Evolutionary conservation across 306 rosid species (phyloP).

Genomic region (Senna siamea): DNA sequence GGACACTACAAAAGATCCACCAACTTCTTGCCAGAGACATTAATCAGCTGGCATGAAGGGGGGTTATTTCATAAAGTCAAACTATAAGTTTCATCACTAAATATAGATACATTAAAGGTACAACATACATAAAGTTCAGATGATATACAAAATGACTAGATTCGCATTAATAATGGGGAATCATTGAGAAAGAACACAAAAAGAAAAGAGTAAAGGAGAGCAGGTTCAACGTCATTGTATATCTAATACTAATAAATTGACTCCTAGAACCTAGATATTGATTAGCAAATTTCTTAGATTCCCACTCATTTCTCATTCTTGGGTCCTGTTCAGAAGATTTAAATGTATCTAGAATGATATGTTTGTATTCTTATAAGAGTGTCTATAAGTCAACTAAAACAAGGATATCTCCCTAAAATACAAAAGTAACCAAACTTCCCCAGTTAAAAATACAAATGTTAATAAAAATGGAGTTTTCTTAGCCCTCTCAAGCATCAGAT

Average conservation of each 20-base stretch:
- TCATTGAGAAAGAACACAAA: not conserved
- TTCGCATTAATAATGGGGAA: not conserved
- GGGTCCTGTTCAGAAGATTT: not conserved
- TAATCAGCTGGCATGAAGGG: not conserved
- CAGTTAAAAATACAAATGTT: constrained; percentile 17
- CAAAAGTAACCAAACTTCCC: not conserved
- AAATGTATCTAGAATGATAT: not conserved
- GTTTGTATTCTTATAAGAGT: not conserved
- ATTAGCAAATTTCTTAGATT: not conserved
- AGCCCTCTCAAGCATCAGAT: constrained; percentile 23
- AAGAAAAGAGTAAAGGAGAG: not conserved
- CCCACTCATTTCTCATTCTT: not conserved
- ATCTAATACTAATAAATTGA: not conserved
- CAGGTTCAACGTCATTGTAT: not conserved
- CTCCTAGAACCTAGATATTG: not conserved
- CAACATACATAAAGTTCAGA: not conserved
- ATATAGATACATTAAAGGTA: not conserved
- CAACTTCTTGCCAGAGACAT: not conserved
- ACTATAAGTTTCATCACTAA: constrained; percentile 5
- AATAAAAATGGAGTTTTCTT: constrained; percentile 2
- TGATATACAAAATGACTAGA: not conserved
- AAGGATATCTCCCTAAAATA: not conserved
- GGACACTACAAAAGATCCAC: not conserved
- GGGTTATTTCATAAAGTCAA: not conserved
- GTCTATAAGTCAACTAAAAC: constrained; percentile 3